Evolutionary conservation across 805 yeast species (phyloP).

Genomic region (Cyberlindnera maritima): DNA sequence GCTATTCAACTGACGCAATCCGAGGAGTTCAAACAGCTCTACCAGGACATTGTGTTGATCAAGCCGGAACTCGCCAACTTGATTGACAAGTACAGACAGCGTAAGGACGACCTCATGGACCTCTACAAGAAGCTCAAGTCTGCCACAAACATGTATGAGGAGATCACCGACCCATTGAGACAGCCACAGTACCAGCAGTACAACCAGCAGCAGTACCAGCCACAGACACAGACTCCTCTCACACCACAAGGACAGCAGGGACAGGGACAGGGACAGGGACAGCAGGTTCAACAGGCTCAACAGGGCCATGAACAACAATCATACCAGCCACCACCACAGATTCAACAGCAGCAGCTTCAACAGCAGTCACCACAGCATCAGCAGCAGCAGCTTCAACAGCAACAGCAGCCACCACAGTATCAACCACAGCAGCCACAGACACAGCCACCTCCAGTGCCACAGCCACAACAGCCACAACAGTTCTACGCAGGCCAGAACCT

Average conservation of each 20-base stretch:
- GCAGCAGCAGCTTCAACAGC: not conserved
- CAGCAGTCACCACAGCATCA: not conserved
- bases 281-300: no score
- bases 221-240: not conserved
- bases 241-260: not conserved
- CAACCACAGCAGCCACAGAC: slow-evolving; percentile 40
- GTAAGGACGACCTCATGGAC: slow-evolving; percentile 73
- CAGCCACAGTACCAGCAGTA: slow-evolving; percentile 30
- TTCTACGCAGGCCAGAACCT: slow-evolving; percentile 1
- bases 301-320: no score
- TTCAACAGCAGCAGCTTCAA: not conserved
- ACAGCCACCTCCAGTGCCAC: slow-evolving; percentile 20
- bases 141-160: slow-evolving; percentile 70
- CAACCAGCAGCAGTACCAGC: not conserved
- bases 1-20: slow-evolving; percentile 41
- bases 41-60: slow-evolving; percentile 68
- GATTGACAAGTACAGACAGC: slow-evolving; percentile 73
- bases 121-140: slow-evolving; percentile 67
- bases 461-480: slow-evolving; percentile 5
- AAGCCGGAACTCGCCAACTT: slow-evolving; percentile 72
- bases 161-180: slow-evolving; percentile 51
- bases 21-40: slow-evolving; percentile 69
- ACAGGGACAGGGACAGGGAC: no score
- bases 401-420: slow-evolving; percentile 28
- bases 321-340: no score